Evolutionary conservation across 2,329 filamentous ascomycete species (phyloP).

Genomic region (Colletotrichum gigasporum): DNA sequence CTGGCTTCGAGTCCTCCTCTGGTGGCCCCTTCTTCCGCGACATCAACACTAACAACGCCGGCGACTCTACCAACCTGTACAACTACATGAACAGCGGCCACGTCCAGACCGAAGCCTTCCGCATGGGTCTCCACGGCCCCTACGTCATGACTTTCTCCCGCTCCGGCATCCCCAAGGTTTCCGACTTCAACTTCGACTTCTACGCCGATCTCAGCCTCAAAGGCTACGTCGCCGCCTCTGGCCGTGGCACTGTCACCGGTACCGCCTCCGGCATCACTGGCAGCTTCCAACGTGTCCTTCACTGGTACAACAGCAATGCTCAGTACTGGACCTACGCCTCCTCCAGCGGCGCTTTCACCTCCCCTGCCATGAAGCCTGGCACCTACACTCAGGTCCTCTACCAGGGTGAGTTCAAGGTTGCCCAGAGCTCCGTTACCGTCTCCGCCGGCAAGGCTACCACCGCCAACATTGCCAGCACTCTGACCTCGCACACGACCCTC

Average conservation of each 20-base stretch:
- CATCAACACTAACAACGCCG: constrained; percentile 72
- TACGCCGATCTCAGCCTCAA: constrained; percentile 66
- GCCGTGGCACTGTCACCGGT: constrained; percentile 68
- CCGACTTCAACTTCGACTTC: constrained; percentile 64
- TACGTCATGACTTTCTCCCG: constrained; percentile 70
- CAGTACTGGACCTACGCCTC: constrained; percentile 73
- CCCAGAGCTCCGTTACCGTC: constrained; percentile 58
- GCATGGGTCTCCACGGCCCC: constrained; percentile 72
- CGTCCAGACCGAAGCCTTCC: constrained; percentile 68
- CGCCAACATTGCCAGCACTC: constrained; percentile 59
- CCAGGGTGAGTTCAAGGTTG: constrained; percentile 66
- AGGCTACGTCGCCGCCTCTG: constrained; percentile 65
- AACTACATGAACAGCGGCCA: constrained; percentile 77
- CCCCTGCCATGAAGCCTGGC: constrained; percentile 73
- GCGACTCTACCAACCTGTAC: constrained; percentile 65
- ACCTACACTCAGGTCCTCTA: constrained; percentile 76
- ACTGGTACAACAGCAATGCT: constrained; percentile 71
- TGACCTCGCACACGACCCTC: constrained; percentile 59
- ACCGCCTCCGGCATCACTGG: constrained; percentile 66
- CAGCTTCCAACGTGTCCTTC: constrained; percentile 65
- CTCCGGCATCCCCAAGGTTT: constrained; percentile 60
- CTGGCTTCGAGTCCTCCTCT: constrained; percentile 63
- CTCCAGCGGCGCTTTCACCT: constrained; percentile 66
- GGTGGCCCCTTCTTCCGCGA: constrained; percentile 75
- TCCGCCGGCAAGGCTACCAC: constrained; percentile 57